Conservation (phyloP, 2,329 filamentous ascomycete genomes). For the Alternaria triticimaculans region DNA sequence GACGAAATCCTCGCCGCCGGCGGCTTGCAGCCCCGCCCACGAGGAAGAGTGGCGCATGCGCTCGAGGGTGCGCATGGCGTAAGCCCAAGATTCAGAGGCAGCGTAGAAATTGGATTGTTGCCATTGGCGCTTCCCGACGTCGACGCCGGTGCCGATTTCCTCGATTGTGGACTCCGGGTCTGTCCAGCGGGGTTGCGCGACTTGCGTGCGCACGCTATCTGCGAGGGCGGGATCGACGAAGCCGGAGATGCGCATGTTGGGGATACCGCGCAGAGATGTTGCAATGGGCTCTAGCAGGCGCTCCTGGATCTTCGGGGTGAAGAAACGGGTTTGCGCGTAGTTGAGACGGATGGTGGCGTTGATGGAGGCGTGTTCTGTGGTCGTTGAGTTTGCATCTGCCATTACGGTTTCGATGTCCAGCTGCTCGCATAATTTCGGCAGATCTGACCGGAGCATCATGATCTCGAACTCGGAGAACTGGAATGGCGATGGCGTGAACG, state of each 20-base stretch:
- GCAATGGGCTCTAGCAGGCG: slow-evolving; percentile 30
- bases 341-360: slow-evolving; percentile 23
- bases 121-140: slow-evolving; percentile 39
- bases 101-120: slow-evolving; percentile 29
- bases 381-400: slow-evolving; percentile 29
- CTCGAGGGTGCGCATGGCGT: slow-evolving; percentile 34
- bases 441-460: slow-evolving; percentile 33
- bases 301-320: slow-evolving; percentile 27
- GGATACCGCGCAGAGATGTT: slow-evolving; percentile 25
- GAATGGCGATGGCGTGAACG: slow-evolving; percentile 16
- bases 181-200: slow-evolving; percentile 34
- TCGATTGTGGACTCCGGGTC: slow-evolving; percentile 28
- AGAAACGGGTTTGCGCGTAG: slow-evolving; percentile 20
- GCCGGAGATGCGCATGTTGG: slow-evolving; percentile 24
- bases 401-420: slow-evolving; percentile 36
- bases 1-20: slow-evolving; percentile 32
- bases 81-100: slow-evolving; percentile 30
- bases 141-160: slow-evolving; percentile 33
- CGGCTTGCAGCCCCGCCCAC: slow-evolving; percentile 24
- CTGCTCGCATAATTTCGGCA: slow-evolving; percentile 28
- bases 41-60: slow-evolving; percentile 37
- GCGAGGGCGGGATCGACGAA: slow-evolving; percentile 23
- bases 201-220: slow-evolving; percentile 15
- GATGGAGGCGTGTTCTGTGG: slow-evolving; percentile 27
- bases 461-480: slow-evolving; percentile 31